phyloP scores from a whole-genome alignment of 2,329 filamentous ascomycete genomes.

The Metarhizium rileyi region DNA sequence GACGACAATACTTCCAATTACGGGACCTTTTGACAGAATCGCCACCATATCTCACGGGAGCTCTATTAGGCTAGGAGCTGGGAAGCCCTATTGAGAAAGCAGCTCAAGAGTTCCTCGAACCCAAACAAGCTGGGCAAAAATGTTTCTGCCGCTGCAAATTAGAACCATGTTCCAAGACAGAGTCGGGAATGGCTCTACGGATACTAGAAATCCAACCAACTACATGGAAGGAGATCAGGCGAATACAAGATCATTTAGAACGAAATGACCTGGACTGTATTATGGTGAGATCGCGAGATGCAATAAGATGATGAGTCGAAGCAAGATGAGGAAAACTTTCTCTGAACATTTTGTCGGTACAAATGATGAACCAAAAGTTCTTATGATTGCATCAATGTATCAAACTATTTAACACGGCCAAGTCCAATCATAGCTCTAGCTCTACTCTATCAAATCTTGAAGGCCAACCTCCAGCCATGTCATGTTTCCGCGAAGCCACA shows the following conservation, averaged over 20 bases:
- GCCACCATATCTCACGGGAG: slow-evolving; percentile 37
- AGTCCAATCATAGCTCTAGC: neutral
- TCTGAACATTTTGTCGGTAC: neutral
- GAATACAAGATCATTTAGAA: slow-evolving; percentile 15
- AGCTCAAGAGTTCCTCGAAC: slow-evolving; percentile 15
- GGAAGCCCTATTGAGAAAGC: slow-evolving; percentile 17
- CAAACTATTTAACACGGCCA: neutral
- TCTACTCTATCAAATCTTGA: neutral
- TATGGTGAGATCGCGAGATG: neutral
- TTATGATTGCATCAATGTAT: neutral
- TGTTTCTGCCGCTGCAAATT: slow-evolving; percentile 24
- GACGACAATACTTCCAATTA: slow-evolving; percentile 54
- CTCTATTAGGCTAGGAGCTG: slow-evolving; percentile 17
- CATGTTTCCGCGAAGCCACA: neutral
- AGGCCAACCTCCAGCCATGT: neutral
- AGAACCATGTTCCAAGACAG: slow-evolving; percentile 10
- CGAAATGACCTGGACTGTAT: slow-evolving; percentile 18
- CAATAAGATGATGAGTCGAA: neutral
- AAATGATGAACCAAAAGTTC: neutral
- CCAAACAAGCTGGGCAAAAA: slow-evolving; percentile 13
- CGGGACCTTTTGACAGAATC: slow-evolving; percentile 50
- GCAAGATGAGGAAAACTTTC: neutral
- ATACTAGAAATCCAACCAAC: slow-evolving; percentile 17
- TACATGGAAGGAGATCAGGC: slow-evolving; percentile 20
- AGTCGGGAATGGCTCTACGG: slow-evolving; percentile 15